Evolutionary conservation across 176 grass and related monocot genomes (phyloP).

Genomic region (Puya raimondii): DNA sequence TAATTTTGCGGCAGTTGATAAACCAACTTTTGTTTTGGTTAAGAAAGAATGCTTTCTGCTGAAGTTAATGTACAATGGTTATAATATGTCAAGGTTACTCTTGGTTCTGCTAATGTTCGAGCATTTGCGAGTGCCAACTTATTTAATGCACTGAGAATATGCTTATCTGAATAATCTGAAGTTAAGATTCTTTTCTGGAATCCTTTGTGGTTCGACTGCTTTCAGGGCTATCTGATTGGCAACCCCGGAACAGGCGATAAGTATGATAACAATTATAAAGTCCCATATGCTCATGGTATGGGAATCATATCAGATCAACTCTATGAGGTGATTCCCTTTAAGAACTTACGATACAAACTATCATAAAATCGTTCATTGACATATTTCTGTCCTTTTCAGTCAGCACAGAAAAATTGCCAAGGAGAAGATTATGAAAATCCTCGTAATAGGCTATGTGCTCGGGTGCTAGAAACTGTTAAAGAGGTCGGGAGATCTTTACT

Average conservation of each 20-base stretch:
- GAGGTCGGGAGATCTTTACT: slow-evolving; percentile 14
- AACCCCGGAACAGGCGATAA: slow-evolving; percentile 26
- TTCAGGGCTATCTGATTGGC: slow-evolving; percentile 44
- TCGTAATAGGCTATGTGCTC: slow-evolving; percentile 16
- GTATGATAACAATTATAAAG: slow-evolving; percentile 11
- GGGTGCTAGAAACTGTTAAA: slow-evolving; percentile 17
- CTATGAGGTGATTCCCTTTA: slow-evolving; percentile 29
- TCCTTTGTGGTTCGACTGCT: background rate
- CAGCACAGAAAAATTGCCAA: slow-evolving; percentile 25
- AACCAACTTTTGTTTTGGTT: too few relatives aligned
- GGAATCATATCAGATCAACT: slow-evolving; percentile 59
- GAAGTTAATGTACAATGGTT: too few relatives aligned
- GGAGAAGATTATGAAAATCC: slow-evolving; percentile 27
- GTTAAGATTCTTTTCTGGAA: background rate
- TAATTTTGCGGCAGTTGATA: too few relatives aligned
- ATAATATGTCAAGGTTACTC: too few relatives aligned
- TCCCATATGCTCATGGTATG: slow-evolving; percentile 34
- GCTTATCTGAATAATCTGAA: background rate
- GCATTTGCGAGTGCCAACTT: too few relatives aligned
- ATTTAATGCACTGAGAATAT: too few relatives aligned
- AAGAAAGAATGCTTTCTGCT: too few relatives aligned
- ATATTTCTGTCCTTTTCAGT: background rate
- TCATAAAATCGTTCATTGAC: background rate
- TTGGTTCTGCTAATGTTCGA: too few relatives aligned
- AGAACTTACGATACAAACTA: background rate